phyloP scores from a whole-genome alignment of 441 rosid species.

The Bocquillonia castaneifolia region DNA sequence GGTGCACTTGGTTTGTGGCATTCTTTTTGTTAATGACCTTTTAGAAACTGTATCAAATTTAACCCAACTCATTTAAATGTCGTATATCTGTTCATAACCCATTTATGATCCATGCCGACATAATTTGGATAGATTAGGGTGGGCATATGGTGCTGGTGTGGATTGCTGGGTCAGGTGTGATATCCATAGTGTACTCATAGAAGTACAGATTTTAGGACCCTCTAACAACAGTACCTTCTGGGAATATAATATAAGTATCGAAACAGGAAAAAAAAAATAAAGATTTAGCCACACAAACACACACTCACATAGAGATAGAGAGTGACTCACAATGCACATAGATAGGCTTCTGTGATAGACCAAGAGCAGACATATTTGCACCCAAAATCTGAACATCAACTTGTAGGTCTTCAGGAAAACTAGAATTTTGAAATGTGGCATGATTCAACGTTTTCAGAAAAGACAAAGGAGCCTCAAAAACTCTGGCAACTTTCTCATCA shows the following conservation, averaged over 20 bases:
- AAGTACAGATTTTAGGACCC: neutral
- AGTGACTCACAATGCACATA: constrained; percentile 53
- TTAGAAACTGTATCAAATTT: neutral
- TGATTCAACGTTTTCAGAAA: constrained; percentile 77
- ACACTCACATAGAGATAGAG: constrained; percentile 8
- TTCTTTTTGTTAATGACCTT: neutral
- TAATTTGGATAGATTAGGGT: neutral
- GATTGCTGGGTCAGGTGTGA: neutral
- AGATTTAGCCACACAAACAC: neutral
- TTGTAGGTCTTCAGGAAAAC: constrained; percentile 52
- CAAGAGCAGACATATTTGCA: constrained; percentile 96
- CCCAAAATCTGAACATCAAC: constrained; percentile 72
- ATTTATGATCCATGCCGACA: neutral
- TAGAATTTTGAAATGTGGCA: constrained; percentile 39
- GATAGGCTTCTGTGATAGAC: constrained; percentile 92
- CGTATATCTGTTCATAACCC: neutral
- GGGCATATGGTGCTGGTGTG: neutral
- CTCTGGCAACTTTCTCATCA: constrained; percentile 93
- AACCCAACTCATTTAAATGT: neutral
- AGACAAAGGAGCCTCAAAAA: constrained; percentile 88
- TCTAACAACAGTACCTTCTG: neutral
- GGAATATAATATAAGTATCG: neutral
- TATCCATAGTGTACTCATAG: neutral
- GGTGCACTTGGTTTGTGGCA: neutral
- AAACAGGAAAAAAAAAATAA: neutral